Conservation (phyloP, 2,329 filamentous ascomycete genomes). For the Aureobasidium sp. region DNA sequence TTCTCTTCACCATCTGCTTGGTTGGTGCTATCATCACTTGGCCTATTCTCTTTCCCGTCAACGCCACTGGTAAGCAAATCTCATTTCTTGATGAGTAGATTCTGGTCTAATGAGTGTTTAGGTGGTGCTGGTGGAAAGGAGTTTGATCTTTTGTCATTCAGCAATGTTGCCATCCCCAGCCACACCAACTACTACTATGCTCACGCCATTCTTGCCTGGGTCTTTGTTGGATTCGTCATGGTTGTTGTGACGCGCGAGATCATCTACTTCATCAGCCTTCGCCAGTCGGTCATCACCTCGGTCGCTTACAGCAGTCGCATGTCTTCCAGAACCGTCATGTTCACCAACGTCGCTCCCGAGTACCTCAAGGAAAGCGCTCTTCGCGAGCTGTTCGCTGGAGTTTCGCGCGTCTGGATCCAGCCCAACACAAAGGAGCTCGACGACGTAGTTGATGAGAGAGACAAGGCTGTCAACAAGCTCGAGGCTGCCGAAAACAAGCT, state of each 20-base stretch:
- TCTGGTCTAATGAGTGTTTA: neutral
- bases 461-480: constrained; percentile 81
- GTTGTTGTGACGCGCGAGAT: constrained; percentile 89
- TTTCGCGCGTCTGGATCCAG: constrained; percentile 87
- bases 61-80: constrained; percentile 76
- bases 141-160: constrained; percentile 36
- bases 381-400: constrained; percentile 81
- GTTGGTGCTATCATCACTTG: constrained; percentile 87
- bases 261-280: constrained; percentile 92
- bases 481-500: constrained; percentile 90
- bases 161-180: constrained; percentile 41
- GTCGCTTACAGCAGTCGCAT: constrained; percentile 86
- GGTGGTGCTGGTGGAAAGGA: constrained; percentile 62
- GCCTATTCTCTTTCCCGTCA: constrained; percentile 90
- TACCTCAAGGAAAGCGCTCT: constrained; percentile 84
- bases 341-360: constrained; percentile 82
- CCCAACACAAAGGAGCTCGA: constrained; percentile 81
- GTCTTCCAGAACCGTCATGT: constrained; percentile 90
- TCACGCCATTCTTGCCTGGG: constrained; percentile 47
- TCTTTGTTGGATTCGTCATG: constrained; percentile 74
- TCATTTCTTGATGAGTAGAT: constrained; percentile 59
- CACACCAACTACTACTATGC: constrained; percentile 56
- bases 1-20: constrained; percentile 80
- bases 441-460: constrained; percentile 82
- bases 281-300: constrained; percentile 91